phyloP scores from a whole-genome alignment of 2,329 filamentous ascomycete genomes.

The Fusarium torreyae region DNA sequence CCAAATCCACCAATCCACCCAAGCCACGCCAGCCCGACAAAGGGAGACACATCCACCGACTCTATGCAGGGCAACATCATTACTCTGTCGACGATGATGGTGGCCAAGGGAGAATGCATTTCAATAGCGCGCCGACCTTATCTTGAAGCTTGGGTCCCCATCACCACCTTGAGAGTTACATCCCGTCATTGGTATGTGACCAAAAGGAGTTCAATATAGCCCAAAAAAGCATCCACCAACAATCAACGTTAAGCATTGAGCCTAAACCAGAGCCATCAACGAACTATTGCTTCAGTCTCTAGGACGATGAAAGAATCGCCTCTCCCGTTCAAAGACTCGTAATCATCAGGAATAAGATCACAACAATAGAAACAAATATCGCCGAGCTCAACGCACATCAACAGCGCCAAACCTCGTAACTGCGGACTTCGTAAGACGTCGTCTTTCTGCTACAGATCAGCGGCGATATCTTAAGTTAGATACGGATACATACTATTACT shows the following conservation, averaged over 20 bases:
- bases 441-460: conserved; percentile 28
- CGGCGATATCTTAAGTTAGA: conserved; percentile 17
- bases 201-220: conserved; percentile 1
- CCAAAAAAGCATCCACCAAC: not conserved
- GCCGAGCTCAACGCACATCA: conserved; percentile 7
- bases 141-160: conserved; percentile 6
- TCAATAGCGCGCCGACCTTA: conserved; percentile 4
- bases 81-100: conserved; percentile 19
- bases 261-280: not conserved
- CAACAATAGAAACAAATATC: conserved; percentile 2
- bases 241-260: conserved; percentile 11
- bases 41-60: conserved; percentile 30
- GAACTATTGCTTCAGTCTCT: not conserved
- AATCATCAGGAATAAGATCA: conserved; percentile 1
- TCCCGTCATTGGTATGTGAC: conserved; percentile 28
- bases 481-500: not conserved
- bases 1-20: conserved; percentile 31
- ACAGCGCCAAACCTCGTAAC: conserved; percentile 6
- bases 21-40: conserved; percentile 34
- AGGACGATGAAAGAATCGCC: not conserved
- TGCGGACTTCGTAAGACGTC: conserved; percentile 27
- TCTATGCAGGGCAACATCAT: conserved; percentile 39
- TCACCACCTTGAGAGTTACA: conserved; percentile 5
- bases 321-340: conserved; percentile 1
- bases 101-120: conserved; percentile 17